Conservation (phyloP, 768 basidiomycete genomes). For the Xerocomellus intermedius region DNA sequence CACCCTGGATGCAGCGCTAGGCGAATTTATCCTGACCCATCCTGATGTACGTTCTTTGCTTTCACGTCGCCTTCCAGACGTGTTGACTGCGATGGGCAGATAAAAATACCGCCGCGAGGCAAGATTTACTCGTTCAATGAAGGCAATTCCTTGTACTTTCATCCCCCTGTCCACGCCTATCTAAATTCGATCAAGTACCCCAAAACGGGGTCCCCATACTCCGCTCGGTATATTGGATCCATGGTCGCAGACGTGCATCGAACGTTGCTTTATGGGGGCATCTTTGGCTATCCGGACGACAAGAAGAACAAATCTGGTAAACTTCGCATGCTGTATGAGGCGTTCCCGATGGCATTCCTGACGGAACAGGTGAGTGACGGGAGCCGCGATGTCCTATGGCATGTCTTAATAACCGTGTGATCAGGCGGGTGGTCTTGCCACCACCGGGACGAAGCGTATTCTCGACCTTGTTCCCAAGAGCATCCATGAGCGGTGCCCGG, state of each 20-base stretch:
- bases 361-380: constrained; percentile 75
- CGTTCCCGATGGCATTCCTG: constrained; percentile 96
- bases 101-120: constrained; percentile 88
- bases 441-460: constrained; percentile 91
- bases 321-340: constrained; percentile 92
- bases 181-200: constrained; percentile 93
- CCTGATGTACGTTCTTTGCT: constrained; percentile 64
- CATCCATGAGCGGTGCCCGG: constrained; percentile 91
- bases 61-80: neutral
- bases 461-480: constrained; percentile 83
- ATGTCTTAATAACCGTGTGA: neutral
- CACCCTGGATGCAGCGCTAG: constrained; percentile 91
- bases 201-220: constrained; percentile 73
- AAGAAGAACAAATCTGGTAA: constrained; percentile 98
- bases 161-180: constrained; percentile 76
- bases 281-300: constrained; percentile 97
- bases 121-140: constrained; percentile 99
- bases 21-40: constrained; percentile 99
- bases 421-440: constrained; percentile 94
- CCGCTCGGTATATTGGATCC: constrained; percentile 91
- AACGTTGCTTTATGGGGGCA: constrained; percentile 95
- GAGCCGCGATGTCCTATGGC: neutral
- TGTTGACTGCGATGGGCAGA: constrained; percentile 43
- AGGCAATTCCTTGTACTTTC: constrained; percentile 95
- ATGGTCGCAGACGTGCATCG: constrained; percentile 99